Evolutionary conservation across 2,329 filamentous ascomycete genomes (phyloP), one percentile per base, ranked within the genome.

Genomic region (Pezicula radicicola): DNA sequence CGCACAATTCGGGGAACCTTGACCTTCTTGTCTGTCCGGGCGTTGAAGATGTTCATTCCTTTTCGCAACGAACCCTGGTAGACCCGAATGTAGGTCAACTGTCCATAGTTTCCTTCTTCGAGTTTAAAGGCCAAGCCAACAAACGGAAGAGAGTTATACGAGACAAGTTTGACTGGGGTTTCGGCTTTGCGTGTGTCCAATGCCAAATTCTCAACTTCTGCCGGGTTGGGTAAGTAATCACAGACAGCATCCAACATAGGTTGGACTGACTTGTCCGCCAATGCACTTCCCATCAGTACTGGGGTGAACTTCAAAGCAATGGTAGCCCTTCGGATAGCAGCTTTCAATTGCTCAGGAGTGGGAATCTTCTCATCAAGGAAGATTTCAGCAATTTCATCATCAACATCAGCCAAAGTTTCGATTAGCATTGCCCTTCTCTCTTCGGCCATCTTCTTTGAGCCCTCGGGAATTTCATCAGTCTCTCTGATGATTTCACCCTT

Each of bases 101-200:
- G 94, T 41, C 94, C 94, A 65, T 96, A 99, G 70, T 96, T 97
- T 74, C 93, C 96, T 74, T 99, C 94, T 78, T 99, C 94, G 19
- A 99, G 84, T 79, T 99, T 99, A 80, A 99, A 99, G 9, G 94
- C 94, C 57, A 99, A 79, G 46, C 94, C 94, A 51, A 97, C 91
- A 66, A 97, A 97, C 0, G 94, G 94, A 21, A 96, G 78, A 19
- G 89, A 88, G 72, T 95, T 94, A 76, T 97, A 97, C 1, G 93
- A 91, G 16, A 97, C 84, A 51, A 99, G 83, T 69, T 93, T 88
- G 54, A 96, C 92, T 2, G 85, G 80, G 46, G 85, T 82, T 71
- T 99, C 94, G 41, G 77, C 77, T 63, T 88, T 84, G 66, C 85
- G 83, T 68, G 85, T 87, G 71, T 99, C 93, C 51, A 99, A 81